A percentile compares a stretch with the other conserved stretches of the same genome.
phyloP scores from a whole-genome alignment of 306 rosid genomes.

The Acacia confusa region DNA sequence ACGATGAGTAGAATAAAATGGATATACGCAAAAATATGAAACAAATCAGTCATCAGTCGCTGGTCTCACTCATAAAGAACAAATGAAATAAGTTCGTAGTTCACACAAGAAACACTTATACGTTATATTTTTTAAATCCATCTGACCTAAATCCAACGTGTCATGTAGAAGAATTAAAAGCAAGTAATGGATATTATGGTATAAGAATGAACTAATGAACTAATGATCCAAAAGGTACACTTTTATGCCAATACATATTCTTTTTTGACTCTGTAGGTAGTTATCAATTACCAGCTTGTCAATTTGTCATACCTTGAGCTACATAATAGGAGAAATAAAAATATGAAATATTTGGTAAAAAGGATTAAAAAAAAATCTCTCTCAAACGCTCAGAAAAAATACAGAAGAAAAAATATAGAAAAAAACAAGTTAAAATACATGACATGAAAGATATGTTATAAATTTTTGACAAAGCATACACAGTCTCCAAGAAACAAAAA shows the following conservation, averaged over 20 bases:
- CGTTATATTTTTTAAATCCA: neutral
- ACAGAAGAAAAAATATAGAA: no score
- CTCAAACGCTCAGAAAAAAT: neutral
- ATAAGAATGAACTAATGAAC: neutral
- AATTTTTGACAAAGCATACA: neutral
- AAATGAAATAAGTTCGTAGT: neutral
- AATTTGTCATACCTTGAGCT: neutral
- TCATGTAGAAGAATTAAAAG: neutral
- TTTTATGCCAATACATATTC: neutral
- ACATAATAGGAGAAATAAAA: neutral
- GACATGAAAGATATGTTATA: neutral
- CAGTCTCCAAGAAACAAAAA: no score
- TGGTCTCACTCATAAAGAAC: neutral
- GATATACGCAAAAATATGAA: neutral
- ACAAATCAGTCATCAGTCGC: neutral
- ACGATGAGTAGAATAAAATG: neutral
- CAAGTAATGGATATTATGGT: neutral
- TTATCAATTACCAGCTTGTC: neutral
- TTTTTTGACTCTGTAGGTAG: neutral
- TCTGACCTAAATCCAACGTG: slow-evolving; percentile 17
- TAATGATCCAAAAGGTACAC: neutral
- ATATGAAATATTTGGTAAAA: neutral
- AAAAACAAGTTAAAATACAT: neutral
- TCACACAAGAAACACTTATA: neutral
- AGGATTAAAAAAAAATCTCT: neutral